Conservation (phyloP, 2,329 filamentous ascomycete genomes). For the Didymella exigua region DNA sequence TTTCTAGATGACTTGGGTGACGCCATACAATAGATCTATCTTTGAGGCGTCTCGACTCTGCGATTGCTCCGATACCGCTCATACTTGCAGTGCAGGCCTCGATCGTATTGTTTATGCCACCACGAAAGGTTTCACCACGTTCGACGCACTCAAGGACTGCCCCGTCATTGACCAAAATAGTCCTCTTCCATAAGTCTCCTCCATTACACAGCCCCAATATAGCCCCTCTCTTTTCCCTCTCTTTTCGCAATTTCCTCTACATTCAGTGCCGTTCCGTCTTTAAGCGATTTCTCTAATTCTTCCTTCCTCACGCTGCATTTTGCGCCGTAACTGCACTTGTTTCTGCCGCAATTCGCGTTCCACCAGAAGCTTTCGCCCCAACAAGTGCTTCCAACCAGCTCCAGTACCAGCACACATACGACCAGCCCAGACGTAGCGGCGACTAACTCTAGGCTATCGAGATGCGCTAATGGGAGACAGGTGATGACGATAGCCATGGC, state of each 20-base stretch:
- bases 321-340: conserved; percentile 39
- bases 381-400: conserved; percentile 44
- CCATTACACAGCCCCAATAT: conserved; percentile 18
- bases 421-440: conserved; percentile 49
- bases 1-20: not conserved
- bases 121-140: not conserved
- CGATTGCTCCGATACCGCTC: too few species aligned
- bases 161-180: not conserved
- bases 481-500: conserved; percentile 59
- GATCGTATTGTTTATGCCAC: not conserved
- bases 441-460: conserved; percentile 48
- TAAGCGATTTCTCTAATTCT: conserved; percentile 38
- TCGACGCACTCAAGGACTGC: not conserved
- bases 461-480: conserved; percentile 58
- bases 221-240: conserved; percentile 35
- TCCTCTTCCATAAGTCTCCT: too few species aligned
- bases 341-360: conserved; percentile 30
- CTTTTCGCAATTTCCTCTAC: conserved; percentile 44
- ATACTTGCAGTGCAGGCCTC: too few species aligned
- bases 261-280: conserved; percentile 38
- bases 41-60: too few species aligned
- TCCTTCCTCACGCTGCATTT: conserved; percentile 39
- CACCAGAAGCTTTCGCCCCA: conserved; percentile 37
- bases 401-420: conserved; percentile 41
- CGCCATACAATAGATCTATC: too few species aligned